Conservation (phyloP, 495 filamentous ascomycete species). For the Aspergillus homomorphus region DNA sequence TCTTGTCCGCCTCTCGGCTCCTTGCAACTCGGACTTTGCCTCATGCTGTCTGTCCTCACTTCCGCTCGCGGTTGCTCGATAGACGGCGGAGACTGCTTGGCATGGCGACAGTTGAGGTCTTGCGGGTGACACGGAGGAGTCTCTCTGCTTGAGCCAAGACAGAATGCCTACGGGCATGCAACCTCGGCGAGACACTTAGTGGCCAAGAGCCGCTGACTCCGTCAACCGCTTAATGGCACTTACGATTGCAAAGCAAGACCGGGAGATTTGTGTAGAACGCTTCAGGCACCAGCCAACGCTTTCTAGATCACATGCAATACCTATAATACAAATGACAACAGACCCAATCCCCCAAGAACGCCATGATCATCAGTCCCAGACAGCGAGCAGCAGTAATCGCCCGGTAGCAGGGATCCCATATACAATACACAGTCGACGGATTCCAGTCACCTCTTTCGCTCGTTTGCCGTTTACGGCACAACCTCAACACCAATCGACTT, state of each 20-base stretch:
- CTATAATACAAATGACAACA: conserved; percentile 26
- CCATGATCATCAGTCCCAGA: conserved; percentile 22
- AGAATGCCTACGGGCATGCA: not conserved
- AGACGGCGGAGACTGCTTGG: not conserved
- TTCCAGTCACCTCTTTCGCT: conserved; percentile 5
- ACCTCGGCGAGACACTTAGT: not conserved
- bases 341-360: conserved; percentile 21
- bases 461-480: conserved; percentile 52
- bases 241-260: not conserved
- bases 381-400: conserved; percentile 7
- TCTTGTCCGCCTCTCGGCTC: not conserved
- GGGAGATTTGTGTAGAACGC: conserved; percentile 10
- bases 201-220: not conserved
- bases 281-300: conserved; percentile 18
- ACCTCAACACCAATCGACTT: conserved; percentile 85
- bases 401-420: conserved; percentile 10
- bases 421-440: conserved; percentile 15
- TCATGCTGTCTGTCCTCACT: not conserved
- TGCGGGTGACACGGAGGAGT: not conserved
- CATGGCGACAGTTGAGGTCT: not conserved
- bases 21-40: not conserved
- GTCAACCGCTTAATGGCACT: not conserved
- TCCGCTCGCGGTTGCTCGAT: not conserved
- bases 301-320: conserved; percentile 26
- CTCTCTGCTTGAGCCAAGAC: not conserved